Base-by-base conservation (phyloP, 176 grass and related monocot genomes). In the Eleusine indica region DNA sequence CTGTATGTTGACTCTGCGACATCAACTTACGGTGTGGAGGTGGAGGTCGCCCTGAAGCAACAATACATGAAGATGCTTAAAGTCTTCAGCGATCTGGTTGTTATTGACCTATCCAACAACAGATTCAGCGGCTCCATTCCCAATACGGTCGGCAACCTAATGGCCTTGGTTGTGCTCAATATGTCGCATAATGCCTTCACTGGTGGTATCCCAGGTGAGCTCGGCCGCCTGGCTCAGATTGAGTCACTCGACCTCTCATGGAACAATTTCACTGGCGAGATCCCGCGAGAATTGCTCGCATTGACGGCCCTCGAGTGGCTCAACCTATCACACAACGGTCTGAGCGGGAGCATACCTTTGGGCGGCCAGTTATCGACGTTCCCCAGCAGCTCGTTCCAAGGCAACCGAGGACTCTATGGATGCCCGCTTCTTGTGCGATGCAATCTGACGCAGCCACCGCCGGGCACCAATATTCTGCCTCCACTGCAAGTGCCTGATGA, bases 181-280 rank as follows among this genome's bases (percentile, higher is more conserved):
- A 35, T 89, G 72, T 89, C 83, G 3, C 38, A 10, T 58, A 89
- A 89, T 0, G 9, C 49, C 18, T 37, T 89, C 1, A 22, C 48
- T 0, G 76, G 80, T 0, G 39, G 37, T 10, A 83, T 88, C 35
- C 86, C 80, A 0, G 28, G 0, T 0, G 71, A 43, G 32, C 13
- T 88, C 3, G 76, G 87, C 9, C 57, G 4, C 0, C 9, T 89
- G 6, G 9, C 15, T 53, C 25, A n/a, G 1, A 6, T 76, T 7
- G 61, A 85, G 61, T 81, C 73, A 37, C 62, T 89, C 3, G 80
- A 85, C 84, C 81, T 89, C 74, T 83, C 80, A 7, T 70, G 78
- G 82, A 90, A 90, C 41, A 0, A 17, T 14, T 71, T 90, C 39
- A 66, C 73, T 0, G 68, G 85, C 58, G 10, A 35, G 43, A 88